phyloP scores from a whole-genome alignment of 2,329 filamentous ascomycete genomes.

The Colletotrichum sp. region DNA sequence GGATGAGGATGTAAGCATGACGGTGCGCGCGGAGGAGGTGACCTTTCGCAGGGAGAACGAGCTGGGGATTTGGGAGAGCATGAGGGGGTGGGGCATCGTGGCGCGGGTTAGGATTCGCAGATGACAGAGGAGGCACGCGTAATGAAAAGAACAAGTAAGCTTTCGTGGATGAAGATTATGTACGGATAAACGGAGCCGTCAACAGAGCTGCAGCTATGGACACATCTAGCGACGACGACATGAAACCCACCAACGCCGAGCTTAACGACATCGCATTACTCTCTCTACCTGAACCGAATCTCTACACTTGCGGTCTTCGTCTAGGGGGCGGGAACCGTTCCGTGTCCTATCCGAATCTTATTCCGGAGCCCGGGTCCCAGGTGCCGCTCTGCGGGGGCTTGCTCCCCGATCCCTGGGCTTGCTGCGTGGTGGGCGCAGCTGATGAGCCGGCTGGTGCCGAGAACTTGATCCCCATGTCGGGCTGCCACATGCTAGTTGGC shows the following conservation, averaged over 20 bases:
- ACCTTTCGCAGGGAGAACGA: slow-evolving; percentile 57
- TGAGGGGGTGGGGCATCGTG: slow-evolving; percentile 54
- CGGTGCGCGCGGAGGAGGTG: slow-evolving; percentile 48
- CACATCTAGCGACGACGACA: slow-evolving; percentile 1
- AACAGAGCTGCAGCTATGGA: background rate
- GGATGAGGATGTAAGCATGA: slow-evolving; percentile 40
- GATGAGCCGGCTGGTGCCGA: slow-evolving; percentile 45
- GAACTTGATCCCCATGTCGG: slow-evolving; percentile 83
- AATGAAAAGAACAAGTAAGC: too few relatives aligned
- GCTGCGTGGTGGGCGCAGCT: slow-evolving; percentile 23
- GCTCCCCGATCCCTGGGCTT: slow-evolving; percentile 12
- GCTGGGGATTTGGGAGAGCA: slow-evolving; percentile 56
- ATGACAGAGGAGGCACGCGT: background rate
- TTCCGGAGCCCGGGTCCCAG: slow-evolving; percentile 65
- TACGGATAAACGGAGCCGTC: background rate
- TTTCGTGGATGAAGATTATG: background rate
- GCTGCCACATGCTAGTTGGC: slow-evolving; percentile 72
- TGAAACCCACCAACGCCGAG: slow-evolving; percentile 4
- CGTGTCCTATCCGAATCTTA: slow-evolving; percentile 54
- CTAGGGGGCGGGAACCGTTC: slow-evolving; percentile 1
- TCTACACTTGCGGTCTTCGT: background rate
- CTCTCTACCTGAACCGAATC: background rate
- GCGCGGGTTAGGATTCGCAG: slow-evolving; percentile 38
- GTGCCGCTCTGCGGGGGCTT: slow-evolving; percentile 40
- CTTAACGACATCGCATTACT: background rate